Evolutionary conservation across 1,284 basidiomycete species (phyloP).

Genomic region (Butyriboletus appendiculatus): DNA sequence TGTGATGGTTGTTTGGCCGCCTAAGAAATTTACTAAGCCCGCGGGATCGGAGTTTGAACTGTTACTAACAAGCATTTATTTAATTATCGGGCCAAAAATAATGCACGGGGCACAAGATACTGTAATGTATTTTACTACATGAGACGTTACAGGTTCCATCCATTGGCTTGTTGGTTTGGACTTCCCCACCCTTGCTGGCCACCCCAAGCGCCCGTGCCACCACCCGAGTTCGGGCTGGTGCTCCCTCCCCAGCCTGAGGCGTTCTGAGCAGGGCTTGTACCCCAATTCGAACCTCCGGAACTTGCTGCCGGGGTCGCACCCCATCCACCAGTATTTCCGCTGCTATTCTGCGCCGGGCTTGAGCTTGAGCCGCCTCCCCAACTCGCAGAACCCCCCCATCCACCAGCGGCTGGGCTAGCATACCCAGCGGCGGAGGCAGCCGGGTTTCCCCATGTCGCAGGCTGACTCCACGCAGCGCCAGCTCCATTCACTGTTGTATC

Average conservation of each 20-base stretch:
- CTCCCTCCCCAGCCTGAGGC: constrained; percentile 26
- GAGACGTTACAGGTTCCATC: constrained; percentile 46
- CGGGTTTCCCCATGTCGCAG: constrained; percentile 18
- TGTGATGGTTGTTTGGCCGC: background rate
- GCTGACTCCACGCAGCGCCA: constrained; percentile 26
- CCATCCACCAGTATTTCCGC: constrained; percentile 27
- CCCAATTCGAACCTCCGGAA: constrained; percentile 29
- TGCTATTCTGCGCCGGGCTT: constrained; percentile 33
- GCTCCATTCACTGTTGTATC: constrained; percentile 36
- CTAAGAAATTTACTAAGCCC: constrained; percentile 17
- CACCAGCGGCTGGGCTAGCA: constrained; percentile 34
- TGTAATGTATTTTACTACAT: no score
- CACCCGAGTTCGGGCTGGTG: constrained; percentile 35
- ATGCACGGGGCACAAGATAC: no score
- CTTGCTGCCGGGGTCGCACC: constrained; percentile 28
- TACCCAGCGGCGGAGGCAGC: constrained; percentile 34
- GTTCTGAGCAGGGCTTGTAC: constrained; percentile 41
- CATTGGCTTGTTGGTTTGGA: constrained; percentile 48
- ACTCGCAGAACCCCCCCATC: constrained; percentile 38
- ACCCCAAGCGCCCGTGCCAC: constrained; percentile 31
- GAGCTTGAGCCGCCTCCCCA: constrained; percentile 33
- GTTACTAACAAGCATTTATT: no score
- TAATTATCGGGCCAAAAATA: no score
- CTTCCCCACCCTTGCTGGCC: constrained; percentile 42
- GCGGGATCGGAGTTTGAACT: constrained; percentile 23